phyloP scores from a whole-genome alignment of 2,329 filamentous ascomycete genomes.

The Didymella lethalis region DNA sequence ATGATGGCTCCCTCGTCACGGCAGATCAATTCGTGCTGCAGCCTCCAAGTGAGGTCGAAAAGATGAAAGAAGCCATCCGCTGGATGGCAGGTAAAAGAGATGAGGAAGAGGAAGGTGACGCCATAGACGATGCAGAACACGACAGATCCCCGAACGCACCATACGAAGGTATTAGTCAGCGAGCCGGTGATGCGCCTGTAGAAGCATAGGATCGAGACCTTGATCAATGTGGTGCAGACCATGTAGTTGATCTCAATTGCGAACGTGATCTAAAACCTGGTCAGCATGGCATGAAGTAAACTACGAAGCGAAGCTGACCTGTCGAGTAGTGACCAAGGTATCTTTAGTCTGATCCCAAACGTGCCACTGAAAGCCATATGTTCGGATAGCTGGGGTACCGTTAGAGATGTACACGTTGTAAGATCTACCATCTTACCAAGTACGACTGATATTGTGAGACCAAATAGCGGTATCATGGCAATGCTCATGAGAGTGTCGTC shows the following conservation, averaged over 20 bases:
- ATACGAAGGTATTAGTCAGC: constrained; percentile 48
- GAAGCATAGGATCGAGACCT: constrained; percentile 50
- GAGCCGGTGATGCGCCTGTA: constrained; percentile 54
- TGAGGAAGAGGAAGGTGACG: constrained; percentile 47
- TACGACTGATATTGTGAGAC: constrained; percentile 38
- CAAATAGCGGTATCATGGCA: constrained; percentile 52
- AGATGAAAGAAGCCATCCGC: constrained; percentile 53
- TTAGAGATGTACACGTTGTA: constrained; percentile 24
- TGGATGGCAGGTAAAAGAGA: constrained; percentile 51
- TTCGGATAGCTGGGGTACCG: constrained; percentile 27
- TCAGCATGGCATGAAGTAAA: constrained; percentile 11
- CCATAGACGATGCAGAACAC: constrained; percentile 51
- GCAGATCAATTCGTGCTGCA: constrained; percentile 46
- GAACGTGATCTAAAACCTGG: constrained; percentile 33
- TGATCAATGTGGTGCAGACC: constrained; percentile 39
- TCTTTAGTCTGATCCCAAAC: constrained; percentile 43
- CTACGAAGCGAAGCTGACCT: constrained; percentile 25
- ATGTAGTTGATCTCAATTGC: constrained; percentile 47
- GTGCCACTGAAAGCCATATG: constrained; percentile 47
- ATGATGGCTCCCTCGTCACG: constrained; percentile 51
- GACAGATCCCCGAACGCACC: constrained; percentile 50
- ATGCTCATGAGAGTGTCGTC: constrained; percentile 58
- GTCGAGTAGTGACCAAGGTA: constrained; percentile 31
- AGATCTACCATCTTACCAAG: constrained; percentile 31
- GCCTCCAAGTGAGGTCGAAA: constrained; percentile 45